A percentile compares a stretch with the other conserved stretches of the same genome.
Conservation (phyloP, 768 basidiomycete species). For the Mycena vulgaris region DNA sequence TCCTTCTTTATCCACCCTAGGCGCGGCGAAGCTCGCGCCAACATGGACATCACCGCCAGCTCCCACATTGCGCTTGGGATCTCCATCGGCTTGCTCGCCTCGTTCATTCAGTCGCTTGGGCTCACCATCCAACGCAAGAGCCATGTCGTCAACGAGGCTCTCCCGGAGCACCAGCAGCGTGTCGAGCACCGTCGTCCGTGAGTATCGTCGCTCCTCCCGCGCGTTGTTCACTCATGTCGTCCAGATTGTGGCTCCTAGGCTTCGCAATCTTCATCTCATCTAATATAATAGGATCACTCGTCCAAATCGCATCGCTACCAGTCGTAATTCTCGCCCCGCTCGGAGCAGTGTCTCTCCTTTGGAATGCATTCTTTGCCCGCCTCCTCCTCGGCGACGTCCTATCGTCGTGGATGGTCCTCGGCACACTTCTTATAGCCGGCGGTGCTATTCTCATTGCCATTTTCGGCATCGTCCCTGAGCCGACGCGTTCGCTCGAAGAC, state of each 20-base stretch:
- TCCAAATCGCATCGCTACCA: constrained; percentile 94
- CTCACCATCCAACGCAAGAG: constrained; percentile 95
- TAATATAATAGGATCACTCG: constrained; percentile 89
- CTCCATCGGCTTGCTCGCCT: constrained; percentile 80
- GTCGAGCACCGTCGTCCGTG: constrained; percentile 87
- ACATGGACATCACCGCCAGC: constrained; percentile 34
- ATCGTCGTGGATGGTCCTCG: constrained; percentile 88
- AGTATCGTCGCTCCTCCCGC: constrained; percentile 47
- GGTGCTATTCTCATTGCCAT: constrained; percentile 92
- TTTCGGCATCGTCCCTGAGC: constrained; percentile 93
- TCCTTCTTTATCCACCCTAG: background rate
- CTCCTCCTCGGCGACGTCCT: constrained; percentile 89
- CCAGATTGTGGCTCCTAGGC: constrained; percentile 88
- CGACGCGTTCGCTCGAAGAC: constrained; percentile 88
- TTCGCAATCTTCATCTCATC: constrained; percentile 91
- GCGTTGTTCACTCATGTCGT: constrained; percentile 11
- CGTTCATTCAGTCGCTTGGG: constrained; percentile 46
- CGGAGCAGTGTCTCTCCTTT: constrained; percentile 92
- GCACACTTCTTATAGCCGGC: constrained; percentile 88
- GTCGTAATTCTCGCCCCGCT: constrained; percentile 96
- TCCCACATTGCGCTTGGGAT: constrained; percentile 65
- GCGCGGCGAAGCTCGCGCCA: background rate
- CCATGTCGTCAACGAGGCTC: constrained; percentile 85
- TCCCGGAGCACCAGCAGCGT: constrained; percentile 74
- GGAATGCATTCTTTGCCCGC: constrained; percentile 94